A percentile compares a stretch with the other conserved stretches of the same genome.
Conservation (phyloP, 495 filamentous ascomycete genomes). For the Acidiella bohemica region DNA sequence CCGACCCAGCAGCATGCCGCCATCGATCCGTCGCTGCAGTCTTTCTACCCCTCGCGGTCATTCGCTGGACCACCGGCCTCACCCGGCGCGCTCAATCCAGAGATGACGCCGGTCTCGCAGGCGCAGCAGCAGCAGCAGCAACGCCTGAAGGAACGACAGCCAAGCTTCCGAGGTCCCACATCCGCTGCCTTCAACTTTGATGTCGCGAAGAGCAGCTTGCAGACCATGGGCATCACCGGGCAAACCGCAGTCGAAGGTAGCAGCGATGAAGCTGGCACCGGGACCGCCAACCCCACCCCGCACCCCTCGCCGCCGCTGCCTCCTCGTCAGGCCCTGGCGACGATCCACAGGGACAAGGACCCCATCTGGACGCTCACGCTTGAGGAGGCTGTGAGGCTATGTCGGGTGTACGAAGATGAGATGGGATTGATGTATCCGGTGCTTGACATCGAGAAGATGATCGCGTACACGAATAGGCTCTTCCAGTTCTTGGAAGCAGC, state of each 20-base stretch:
- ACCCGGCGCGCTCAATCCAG: conserved; percentile 6
- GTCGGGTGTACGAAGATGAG: conserved; percentile 66
- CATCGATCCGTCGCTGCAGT: conserved; percentile 18
- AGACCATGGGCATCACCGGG: conserved; percentile 72
- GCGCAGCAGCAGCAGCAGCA: conserved; percentile 33
- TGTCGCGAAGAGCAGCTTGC: conserved; percentile 72
- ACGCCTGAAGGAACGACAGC: too few relatives aligned
- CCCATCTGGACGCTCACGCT: conserved; percentile 61
- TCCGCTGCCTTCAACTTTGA: conserved; percentile 77
- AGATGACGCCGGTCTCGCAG: conserved; percentile 10
- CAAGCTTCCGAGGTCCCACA: conserved; percentile 71
- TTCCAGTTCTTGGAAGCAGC: conserved; percentile 61
- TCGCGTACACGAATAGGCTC: conserved; percentile 49
- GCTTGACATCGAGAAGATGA: conserved; percentile 52
- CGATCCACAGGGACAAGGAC: conserved; percentile 43
- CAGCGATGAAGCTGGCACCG: conserved; percentile 37
- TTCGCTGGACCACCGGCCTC: conserved; percentile 1
- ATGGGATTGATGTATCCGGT: conserved; percentile 80
- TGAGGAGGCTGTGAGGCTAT: conserved; percentile 59
- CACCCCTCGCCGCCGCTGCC: conserved; percentile 13
- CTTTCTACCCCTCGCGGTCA: not conserved
- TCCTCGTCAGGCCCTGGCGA: conserved; percentile 27
- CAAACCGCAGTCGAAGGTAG: conserved; percentile 48
- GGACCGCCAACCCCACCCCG: conserved; percentile 39
- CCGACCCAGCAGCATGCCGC: conserved; percentile 5